A percentile compares a stretch with the other conserved stretches of the same genome.
Evolutionary conservation across 2,329 filamentous ascomycete genomes (phyloP).

Genomic region (Fusarium palustre): DNA sequence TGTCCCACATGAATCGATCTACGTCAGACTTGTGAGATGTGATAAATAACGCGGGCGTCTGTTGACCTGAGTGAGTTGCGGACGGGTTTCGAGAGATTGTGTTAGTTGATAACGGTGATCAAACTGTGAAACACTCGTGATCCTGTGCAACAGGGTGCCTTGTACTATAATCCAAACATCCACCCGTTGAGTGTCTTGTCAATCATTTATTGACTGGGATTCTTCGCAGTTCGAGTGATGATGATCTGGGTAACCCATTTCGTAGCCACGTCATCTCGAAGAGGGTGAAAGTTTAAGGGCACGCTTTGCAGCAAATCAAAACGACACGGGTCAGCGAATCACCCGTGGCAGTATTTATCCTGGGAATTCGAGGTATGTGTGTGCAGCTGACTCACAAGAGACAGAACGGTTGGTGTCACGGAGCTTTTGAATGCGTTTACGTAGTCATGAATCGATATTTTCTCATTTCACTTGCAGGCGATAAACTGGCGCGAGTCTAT

Average conservation of each 20-base stretch:
- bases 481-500: background rate
- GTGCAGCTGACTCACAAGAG: background rate
- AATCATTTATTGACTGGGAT: background rate
- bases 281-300: background rate
- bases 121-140: too few relatives aligned
- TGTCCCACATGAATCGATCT: background rate
- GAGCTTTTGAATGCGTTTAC: background rate
- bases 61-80: rapidly evolving
- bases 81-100: too few relatives aligned
- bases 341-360: background rate
- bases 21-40: background rate
- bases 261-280: background rate
- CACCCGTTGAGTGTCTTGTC: background rate
- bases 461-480: background rate
- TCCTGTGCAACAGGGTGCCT: background rate
- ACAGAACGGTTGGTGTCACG: background rate
- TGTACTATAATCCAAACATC: background rate
- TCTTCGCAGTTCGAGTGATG: background rate
- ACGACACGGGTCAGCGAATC: background rate
- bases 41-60: background rate
- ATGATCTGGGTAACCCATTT: background rate
- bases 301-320: background rate
- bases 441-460: background rate
- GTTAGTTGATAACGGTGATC: background rate
- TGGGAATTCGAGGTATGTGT: background rate